Evolutionary conservation across 2,329 filamentous ascomycete genomes (phyloP).

Genomic region (Fusarium chaquense): DNA sequence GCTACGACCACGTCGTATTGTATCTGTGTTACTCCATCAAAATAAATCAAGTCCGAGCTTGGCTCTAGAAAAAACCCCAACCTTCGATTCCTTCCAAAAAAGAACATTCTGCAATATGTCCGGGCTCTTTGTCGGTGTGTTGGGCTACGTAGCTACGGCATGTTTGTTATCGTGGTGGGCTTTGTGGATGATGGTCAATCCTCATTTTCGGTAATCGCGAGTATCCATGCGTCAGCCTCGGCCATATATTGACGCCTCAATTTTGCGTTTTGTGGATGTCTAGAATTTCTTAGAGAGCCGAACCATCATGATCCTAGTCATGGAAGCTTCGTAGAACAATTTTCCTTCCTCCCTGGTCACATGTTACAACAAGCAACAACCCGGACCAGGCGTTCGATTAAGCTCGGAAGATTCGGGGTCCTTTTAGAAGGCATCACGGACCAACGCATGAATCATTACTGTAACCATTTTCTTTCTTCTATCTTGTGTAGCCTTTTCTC

Average conservation of each 20-base stretch:
- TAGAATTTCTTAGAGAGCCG: neutral
- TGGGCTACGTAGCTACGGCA: neutral
- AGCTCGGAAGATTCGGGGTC: constrained; percentile 21
- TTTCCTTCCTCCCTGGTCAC: neutral
- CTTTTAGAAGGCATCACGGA: constrained; percentile 7
- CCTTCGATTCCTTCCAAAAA: constrained; percentile 36
- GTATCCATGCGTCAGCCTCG: constrained; percentile 20
- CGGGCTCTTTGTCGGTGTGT: constrained; percentile 32
- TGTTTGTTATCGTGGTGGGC: neutral
- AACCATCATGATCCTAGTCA: neutral
- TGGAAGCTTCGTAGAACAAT: constrained; percentile 25
- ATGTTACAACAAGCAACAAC: neutral
- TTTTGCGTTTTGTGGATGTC: neutral
- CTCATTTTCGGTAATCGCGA: constrained; percentile 35
- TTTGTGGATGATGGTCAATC: constrained; percentile 12
- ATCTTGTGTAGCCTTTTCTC: neutral
- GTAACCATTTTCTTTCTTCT: neutral
- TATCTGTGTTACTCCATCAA: constrained; percentile 2
- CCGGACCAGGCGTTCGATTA: constrained; percentile 8
- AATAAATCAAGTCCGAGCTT: constrained; percentile 32
- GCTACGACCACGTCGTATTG: neutral
- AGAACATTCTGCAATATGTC: constrained; percentile 25
- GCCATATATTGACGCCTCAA: constrained; percentile 34
- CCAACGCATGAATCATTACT: constrained; percentile 22
- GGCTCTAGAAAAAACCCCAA: constrained; percentile 36